These are phyloP conservation scores for Carpediemonas membranifera DNA, from an alignment of 78 protist species.

Conservation along the genomic window DNA sequence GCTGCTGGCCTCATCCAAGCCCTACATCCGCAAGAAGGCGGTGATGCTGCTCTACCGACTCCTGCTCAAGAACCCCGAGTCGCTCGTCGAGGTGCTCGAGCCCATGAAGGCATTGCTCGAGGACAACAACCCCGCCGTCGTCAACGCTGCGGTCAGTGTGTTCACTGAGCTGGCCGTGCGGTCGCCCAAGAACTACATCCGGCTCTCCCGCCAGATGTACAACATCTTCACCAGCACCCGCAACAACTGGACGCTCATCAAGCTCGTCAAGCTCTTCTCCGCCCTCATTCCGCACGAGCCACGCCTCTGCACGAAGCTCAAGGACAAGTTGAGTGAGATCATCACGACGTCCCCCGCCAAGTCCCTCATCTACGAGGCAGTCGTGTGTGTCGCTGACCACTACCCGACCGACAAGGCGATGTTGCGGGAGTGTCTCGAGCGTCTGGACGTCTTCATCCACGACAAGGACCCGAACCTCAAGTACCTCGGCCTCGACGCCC, in stretches of 20 bases:
- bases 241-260: background rate
- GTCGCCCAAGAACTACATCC: background rate
- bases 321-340: background rate
- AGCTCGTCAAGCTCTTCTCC: background rate
- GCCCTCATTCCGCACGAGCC: background rate
- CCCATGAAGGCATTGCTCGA: background rate
- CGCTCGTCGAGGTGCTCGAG: background rate
- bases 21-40: background rate
- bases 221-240: background rate
- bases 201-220: background rate
- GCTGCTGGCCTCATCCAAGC: background rate
- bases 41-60: background rate
- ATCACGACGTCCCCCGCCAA: background rate
- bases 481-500: background rate
- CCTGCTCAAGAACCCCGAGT: background rate
- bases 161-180: background rate
- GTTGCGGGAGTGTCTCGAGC: background rate
- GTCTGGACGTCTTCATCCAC: background rate
- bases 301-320: background rate
- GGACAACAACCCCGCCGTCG: background rate
- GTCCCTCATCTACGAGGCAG: background rate
- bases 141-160: background rate
- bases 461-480: background rate
- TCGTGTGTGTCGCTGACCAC: background rate
- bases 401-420: background rate